Evolutionary conservation across 495 filamentous ascomycete species (phyloP).

Genomic region (Cetradonia linearis): DNA sequence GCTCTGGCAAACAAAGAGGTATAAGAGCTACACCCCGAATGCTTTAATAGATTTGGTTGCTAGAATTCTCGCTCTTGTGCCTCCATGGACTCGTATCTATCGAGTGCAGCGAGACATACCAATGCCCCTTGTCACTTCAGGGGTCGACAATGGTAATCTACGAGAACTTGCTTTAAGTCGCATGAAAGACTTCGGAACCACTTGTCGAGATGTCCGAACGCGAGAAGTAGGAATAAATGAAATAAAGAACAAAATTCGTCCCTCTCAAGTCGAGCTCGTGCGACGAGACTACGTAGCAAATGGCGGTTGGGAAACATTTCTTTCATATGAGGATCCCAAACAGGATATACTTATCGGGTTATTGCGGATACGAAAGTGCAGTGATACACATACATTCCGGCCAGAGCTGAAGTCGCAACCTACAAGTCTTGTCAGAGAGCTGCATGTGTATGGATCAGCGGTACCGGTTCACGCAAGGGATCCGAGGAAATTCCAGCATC

Average conservation of each 20-base stretch:
- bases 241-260: constrained; percentile 95
- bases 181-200: constrained; percentile 98
- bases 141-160: constrained; percentile 95
- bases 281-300: constrained; percentile 91
- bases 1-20: constrained; percentile 90
- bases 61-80: constrained; percentile 84
- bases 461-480: constrained; percentile 91
- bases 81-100: constrained; percentile 97
- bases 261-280: constrained; percentile 93
- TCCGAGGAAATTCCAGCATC: constrained; percentile 94
- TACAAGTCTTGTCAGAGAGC: constrained; percentile 83
- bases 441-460: constrained; percentile 93
- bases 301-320: constrained; percentile 94
- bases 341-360: constrained; percentile 95
- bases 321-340: constrained; percentile 96
- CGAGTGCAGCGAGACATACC: constrained; percentile 97
- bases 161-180: constrained; percentile 83
- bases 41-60: constrained; percentile 91
- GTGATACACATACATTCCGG: constrained; percentile 78
- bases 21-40: constrained; percentile 98
- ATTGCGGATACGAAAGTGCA: constrained; percentile 83
- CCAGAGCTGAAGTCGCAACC: constrained; percentile 75
- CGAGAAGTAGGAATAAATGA: constrained; percentile 97
- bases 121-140: constrained; percentile 93
- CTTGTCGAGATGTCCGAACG: constrained; percentile 94